Evolutionary conservation across 1,139 yeast genomes (phyloP), one percentile per base, ranked within the genome.

Genomic region (Ogataea hybrid): DNA sequence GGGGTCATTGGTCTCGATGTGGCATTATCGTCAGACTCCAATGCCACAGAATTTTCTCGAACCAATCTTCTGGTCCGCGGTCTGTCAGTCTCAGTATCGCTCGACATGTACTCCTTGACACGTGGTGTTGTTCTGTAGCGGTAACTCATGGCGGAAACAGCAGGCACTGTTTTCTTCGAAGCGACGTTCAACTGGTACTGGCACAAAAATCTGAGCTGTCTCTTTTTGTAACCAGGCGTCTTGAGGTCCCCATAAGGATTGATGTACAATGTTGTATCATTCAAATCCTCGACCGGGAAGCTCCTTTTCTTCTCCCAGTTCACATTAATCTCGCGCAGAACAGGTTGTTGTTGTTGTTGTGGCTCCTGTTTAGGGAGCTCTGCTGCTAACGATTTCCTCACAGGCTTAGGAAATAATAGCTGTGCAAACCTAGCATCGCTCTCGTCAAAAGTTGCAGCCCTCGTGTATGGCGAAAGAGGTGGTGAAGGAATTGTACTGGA

Each of bases 401-500:
- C 35, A 15, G 59, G 52, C 30, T 52, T 56, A 14, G 62, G 56
- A 37, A 57, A 53, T 10, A 56, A 32, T 18, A 58, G 35, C 17
- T 51, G 50, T 14, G 62, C 57, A 35, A 59, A 53, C 35, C 52
- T 52, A 5, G 54, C 48, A 40, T 54, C 56, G 30, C 48, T 51
- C 33, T 57, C 58, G 28, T 51, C 58, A 15, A 46, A 40, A 11
- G 43, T 41, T 7, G 41, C 39, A 35, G 50, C 42, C 36, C 63
- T 53, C 39, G 72, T 79, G 56, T 73, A 76, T 37, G 87, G 87
- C 2, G 85, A 79, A 48, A 79, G 64, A 31, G 87, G 87, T 10
- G 87, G 87, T 2, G 86, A 80, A 42, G 82, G 77, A 44, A 79
- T 75, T 27, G 67, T 53, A 25, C 49, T 44, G 8, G 48, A 35